phyloP scores from a whole-genome alignment of 192 early-diverging fungal species.

The Lobulomyces angularis region DNA sequence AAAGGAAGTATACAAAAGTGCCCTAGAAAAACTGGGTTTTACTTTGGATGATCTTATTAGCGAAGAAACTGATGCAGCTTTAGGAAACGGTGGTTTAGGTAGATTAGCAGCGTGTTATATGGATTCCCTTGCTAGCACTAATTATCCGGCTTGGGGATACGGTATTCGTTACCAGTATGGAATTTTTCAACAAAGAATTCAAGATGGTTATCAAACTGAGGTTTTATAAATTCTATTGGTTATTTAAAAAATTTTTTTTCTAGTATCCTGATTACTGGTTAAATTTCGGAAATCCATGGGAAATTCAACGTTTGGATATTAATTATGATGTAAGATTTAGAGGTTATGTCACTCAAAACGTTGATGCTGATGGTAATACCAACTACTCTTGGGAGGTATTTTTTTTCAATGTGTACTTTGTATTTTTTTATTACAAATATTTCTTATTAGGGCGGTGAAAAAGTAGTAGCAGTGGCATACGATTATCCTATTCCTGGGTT shows the following conservation, averaged over 20 bases:
- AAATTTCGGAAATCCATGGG: conserved; percentile 91
- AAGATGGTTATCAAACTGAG: conserved; percentile 92
- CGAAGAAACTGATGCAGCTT: conserved; percentile 89
- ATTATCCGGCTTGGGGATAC: conserved; percentile 95
- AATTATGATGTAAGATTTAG: conserved; percentile 81
- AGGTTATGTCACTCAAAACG: conserved; percentile 64
- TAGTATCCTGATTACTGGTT: conserved; percentile 88
- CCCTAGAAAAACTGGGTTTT: conserved; percentile 72
- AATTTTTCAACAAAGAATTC: conserved; percentile 95
- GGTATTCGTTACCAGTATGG: conserved; percentile 97
- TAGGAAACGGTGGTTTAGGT: conserved; percentile 95
- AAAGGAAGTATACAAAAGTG: conserved; percentile 64
- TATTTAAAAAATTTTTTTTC: not conserved
- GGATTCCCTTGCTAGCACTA: conserved; percentile 83
- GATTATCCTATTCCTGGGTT: conserved; percentile 96
- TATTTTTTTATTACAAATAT: conserved; percentile 3
- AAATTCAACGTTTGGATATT: conserved; percentile 85
- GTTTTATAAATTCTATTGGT: conserved; percentile 9
- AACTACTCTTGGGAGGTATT: conserved; percentile 63
- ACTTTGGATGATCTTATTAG: conserved; percentile 81
- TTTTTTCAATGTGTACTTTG: conserved; percentile 3
- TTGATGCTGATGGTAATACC: conserved; percentile 51
- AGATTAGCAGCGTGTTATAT: conserved; percentile 91
- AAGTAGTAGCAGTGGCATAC: conserved; percentile 84
- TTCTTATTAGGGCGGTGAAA: conserved; percentile 45